Conservation (phyloP, 2,329 filamentous ascomycete species). For the Clarireedia homoeocarpa region DNA sequence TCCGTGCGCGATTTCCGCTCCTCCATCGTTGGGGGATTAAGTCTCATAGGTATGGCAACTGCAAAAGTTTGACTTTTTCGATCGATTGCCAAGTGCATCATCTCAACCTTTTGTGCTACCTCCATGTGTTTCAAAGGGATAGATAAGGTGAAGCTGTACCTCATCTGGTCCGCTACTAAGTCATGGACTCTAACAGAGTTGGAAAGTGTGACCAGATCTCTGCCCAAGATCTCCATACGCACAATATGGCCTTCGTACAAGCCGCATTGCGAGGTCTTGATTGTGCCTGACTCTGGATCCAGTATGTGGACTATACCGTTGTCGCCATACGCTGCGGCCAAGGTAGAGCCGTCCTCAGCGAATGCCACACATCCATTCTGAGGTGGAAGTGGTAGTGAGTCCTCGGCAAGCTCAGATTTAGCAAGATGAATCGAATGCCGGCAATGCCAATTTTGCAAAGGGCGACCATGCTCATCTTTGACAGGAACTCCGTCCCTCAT, state of each 20-base stretch:
- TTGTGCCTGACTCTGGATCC: conserved; percentile 58
- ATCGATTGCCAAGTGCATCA: conserved; percentile 67
- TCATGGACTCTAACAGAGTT: conserved; percentile 73
- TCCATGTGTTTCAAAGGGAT: conserved; percentile 31
- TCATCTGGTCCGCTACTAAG: conserved; percentile 68
- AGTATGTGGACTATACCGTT: conserved; percentile 66
- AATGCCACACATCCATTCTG: conserved; percentile 60
- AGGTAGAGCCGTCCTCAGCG: conserved; percentile 74
- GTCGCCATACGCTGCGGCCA: conserved; percentile 59
- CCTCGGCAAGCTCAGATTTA: conserved; percentile 30
- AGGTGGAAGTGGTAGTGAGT: not conserved
- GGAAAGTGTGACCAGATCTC: conserved; percentile 68
- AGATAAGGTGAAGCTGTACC: conserved; percentile 55
- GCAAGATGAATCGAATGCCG: conserved; percentile 47
- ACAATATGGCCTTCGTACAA: conserved; percentile 59
- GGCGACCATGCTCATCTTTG: conserved; percentile 48
- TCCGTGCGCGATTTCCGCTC: conserved; percentile 24
- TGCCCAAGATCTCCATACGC: conserved; percentile 63
- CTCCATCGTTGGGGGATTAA: conserved; percentile 4
- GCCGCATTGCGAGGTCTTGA: conserved; percentile 60
- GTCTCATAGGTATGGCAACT: conserved; percentile 40
- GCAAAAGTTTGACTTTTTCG: conserved; percentile 56
- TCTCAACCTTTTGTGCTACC: conserved; percentile 33
- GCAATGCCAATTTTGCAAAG: conserved; percentile 68
- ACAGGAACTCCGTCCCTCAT: conserved; percentile 60